These are phyloP conservation scores for Penicillium verhagenii DNA, from an alignment of 495 filamentous ascomycete genomes.

Conservation along the genomic window DNA sequence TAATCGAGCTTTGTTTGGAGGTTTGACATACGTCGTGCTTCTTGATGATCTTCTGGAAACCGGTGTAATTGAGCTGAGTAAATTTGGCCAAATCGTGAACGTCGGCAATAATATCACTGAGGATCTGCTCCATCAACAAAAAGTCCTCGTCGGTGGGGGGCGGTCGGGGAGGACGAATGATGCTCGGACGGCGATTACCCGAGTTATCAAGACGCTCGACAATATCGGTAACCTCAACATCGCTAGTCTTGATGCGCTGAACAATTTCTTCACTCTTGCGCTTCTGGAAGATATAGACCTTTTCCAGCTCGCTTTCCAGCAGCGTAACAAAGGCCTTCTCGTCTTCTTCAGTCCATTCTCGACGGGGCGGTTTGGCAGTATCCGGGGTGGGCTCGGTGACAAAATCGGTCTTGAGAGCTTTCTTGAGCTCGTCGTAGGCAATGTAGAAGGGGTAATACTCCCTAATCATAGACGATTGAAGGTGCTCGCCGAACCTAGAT, in stretches of 20 bases:
- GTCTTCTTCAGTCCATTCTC: conserved; percentile 86
- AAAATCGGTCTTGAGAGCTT: conserved; percentile 73
- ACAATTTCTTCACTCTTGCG: conserved; percentile 94
- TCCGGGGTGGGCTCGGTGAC: conserved; percentile 53
- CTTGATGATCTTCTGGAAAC: conserved; percentile 99
- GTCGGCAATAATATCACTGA: conserved; percentile 98
- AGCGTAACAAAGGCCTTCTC: conserved; percentile 83
- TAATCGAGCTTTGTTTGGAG: not conserved
- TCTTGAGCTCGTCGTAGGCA: conserved; percentile 91
- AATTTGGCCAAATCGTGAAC: conserved; percentile 99
- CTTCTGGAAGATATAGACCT: conserved; percentile 94
- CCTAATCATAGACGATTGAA: conserved; percentile 87
- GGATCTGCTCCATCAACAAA: conserved; percentile 85
- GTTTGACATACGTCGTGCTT: conserved; percentile 84
- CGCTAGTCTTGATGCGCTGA: conserved; percentile 77
- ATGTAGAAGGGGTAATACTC: conserved; percentile 98
- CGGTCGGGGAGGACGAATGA: conserved; percentile 19
- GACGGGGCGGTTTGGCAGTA: conserved; percentile 54
- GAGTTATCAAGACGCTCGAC: conserved; percentile 62
- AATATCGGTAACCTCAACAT: conserved; percentile 86
- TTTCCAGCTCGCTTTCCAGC: conserved; percentile 90
- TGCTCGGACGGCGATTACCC: conserved; percentile 23
- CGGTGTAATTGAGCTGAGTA: conserved; percentile 96
- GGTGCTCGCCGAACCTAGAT: conserved; percentile 95
- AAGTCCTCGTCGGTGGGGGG: conserved; percentile 83